A percentile compares a stretch with the other conserved stretches of the same genome.
These are phyloP conservation scores for Trichoderma afroharzianum DNA, from an alignment of 2,329 filamentous ascomycete species.

Conservation along the genomic window DNA sequence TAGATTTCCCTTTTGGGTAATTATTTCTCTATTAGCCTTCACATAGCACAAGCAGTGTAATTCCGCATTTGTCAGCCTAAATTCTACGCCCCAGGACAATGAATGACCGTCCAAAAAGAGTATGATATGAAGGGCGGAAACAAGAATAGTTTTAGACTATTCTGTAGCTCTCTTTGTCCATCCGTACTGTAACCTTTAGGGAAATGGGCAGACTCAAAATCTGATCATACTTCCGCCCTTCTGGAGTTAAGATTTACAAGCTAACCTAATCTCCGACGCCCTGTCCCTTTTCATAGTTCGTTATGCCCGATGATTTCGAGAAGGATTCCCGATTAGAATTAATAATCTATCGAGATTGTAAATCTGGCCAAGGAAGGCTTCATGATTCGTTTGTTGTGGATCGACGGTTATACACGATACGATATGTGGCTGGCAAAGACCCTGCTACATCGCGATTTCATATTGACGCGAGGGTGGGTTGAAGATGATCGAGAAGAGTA, in stretches of 20 bases:
- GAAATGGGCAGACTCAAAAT: background rate
- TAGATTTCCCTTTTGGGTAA: background rate
- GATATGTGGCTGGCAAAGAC: too few species aligned
- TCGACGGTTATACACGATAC: background rate
- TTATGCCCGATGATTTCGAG: background rate
- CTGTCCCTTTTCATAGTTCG: background rate
- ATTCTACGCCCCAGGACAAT: background rate
- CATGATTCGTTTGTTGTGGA: background rate
- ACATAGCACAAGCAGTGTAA: background rate
- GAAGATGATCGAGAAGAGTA: background rate
- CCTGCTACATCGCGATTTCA: background rate
- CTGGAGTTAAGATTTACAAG: background rate
- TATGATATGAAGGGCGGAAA: background rate
- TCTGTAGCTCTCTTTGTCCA: background rate
- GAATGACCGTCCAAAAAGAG: background rate
- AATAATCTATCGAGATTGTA: background rate
- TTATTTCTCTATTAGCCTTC: background rate
- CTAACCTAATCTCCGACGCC: background rate
- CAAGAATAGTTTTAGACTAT: background rate
- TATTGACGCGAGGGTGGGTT: background rate
- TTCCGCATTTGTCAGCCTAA: conserved; percentile 7
- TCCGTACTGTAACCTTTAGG: background rate
- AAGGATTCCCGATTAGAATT: background rate
- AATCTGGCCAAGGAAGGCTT: background rate
- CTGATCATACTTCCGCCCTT: background rate